phyloP scores from a whole-genome alignment of 208 protist species.

The Leptomonas pyrrhocoris region DNA sequence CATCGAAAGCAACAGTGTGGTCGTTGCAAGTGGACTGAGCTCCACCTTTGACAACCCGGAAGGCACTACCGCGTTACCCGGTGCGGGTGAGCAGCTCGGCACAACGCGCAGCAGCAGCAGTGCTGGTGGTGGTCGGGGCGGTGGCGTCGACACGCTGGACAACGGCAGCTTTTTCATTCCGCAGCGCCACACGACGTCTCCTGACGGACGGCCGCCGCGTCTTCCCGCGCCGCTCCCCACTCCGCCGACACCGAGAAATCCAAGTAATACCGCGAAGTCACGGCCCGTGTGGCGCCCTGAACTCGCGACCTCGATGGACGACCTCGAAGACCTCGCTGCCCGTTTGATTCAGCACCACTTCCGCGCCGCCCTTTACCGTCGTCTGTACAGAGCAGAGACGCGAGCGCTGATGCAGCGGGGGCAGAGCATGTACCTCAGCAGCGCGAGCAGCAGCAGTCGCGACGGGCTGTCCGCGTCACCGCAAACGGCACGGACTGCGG shows the following conservation, averaged over 20 bases:
- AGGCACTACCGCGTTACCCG: background rate
- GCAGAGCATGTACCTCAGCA: conserved; percentile 17
- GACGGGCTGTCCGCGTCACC: background rate
- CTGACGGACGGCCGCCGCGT: background rate
- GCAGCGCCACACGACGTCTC: background rate
- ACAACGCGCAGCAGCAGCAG: background rate
- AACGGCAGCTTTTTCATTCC: background rate
- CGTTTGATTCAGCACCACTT: conserved; percentile 73
- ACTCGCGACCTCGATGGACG: conserved; percentile 17
- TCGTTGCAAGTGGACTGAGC: background rate
- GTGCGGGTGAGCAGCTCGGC: background rate
- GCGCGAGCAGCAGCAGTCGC: conserved; percentile 10
- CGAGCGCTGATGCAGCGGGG: conserved; percentile 21
- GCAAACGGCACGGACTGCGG: background rate
- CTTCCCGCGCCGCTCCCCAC: background rate
- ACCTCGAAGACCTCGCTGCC: conserved; percentile 53
- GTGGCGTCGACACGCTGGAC: background rate
- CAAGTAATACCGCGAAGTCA: background rate
- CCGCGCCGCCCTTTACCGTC: conserved; percentile 36
- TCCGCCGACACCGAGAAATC: background rate
- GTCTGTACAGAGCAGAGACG: conserved; percentile 37
- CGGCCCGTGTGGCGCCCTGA: conserved; percentile 24
- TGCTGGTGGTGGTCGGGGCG: background rate
- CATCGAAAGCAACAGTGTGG: conserved; percentile 15
- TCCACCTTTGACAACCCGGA: background rate